A percentile compares a stretch with the other conserved stretches of the same genome.
phyloP scores from a whole-genome alignment of 2,329 filamentous ascomycete genomes.

The Aureobasidium sp. region DNA sequence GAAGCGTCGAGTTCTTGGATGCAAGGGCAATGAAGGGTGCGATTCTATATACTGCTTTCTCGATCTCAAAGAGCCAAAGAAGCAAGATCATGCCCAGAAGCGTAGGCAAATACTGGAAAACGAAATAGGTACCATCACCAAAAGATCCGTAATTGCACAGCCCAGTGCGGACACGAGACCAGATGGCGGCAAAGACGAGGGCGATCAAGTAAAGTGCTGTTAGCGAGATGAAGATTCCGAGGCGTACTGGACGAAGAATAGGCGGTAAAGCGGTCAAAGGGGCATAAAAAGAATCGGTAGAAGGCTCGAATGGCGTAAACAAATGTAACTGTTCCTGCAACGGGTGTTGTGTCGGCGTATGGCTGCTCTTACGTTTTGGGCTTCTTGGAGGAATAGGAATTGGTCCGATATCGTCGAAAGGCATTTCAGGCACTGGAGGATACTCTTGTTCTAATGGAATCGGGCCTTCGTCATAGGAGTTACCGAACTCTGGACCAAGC shows the following conservation, averaged over 20 bases:
- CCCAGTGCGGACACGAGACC: constrained; percentile 55
- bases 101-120: constrained; percentile 80
- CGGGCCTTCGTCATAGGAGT: background rate
- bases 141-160: constrained; percentile 62
- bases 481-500: constrained; percentile 1
- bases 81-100: constrained; percentile 64
- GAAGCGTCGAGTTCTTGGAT: constrained; percentile 51
- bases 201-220: constrained; percentile 64
- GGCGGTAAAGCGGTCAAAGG: constrained; percentile 62
- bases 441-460: background rate
- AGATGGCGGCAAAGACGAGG: constrained; percentile 66
- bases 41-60: constrained; percentile 66
- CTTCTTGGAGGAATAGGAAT: constrained; percentile 8
- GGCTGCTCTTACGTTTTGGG: constrained; percentile 5
- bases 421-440: background rate
- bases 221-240: constrained; percentile 53
- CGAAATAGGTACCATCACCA: constrained; percentile 69
- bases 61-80: constrained; percentile 69
- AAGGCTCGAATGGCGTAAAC: constrained; percentile 28
- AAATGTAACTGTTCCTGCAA: constrained; percentile 19
- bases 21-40: constrained; percentile 74
- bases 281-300: constrained; percentile 23
- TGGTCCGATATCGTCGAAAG: constrained; percentile 1
- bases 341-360: background rate
- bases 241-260: constrained; percentile 60